Evolutionary conservation across 1,139 yeast genomes (phyloP).

Genomic region (Geotrichum histeridarum): DNA sequence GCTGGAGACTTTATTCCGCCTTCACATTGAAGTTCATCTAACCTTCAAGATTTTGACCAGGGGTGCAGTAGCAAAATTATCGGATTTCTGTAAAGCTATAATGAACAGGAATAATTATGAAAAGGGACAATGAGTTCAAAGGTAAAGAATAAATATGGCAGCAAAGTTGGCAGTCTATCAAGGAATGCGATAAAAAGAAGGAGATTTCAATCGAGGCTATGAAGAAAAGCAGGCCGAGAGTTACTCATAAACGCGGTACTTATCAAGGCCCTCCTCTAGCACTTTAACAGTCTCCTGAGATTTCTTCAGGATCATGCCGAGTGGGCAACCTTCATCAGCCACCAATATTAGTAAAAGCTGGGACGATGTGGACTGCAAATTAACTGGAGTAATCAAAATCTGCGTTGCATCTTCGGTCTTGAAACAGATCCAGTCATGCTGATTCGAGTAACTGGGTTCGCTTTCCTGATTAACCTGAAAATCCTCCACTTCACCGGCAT

Average conservation of each 20-base stretch:
- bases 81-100: no score
- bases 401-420: constrained; percentile 27
- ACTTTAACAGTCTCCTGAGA: constrained; percentile 28
- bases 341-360: constrained; percentile 28
- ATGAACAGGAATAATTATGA: no score
- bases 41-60: no score
- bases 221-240: not conserved
- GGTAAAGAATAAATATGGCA: not conserved
- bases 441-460: not conserved
- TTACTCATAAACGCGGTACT: constrained; percentile 24
- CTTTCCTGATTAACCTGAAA: not conserved
- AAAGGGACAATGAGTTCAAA: not conserved
- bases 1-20: no score
- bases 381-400: constrained; percentile 27
- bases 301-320: constrained; percentile 28
- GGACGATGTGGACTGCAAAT: constrained; percentile 22
- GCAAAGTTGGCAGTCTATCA: not conserved
- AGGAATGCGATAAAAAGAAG: not conserved
- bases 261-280: constrained; percentile 27
- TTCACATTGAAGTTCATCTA: no score
- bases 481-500: not conserved
- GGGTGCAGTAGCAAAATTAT: no score
- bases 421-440: constrained; percentile 27
- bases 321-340: constrained; percentile 31
- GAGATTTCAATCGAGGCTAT: not conserved